Conservation (phyloP, 768 basidiomycete genomes). For the Tylopilus rubrobrunneus region DNA sequence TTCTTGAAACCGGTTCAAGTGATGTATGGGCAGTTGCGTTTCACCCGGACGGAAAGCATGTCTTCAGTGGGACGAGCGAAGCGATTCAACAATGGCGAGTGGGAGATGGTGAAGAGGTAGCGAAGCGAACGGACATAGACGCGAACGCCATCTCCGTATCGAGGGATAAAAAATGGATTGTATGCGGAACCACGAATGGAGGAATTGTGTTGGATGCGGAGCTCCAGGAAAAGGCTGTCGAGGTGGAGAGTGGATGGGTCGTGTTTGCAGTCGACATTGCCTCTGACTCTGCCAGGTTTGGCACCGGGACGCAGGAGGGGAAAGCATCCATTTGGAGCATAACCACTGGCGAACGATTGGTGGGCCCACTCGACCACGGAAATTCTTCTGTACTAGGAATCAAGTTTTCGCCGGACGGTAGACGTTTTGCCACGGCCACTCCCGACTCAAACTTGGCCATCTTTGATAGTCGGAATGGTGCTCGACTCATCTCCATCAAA, state of each 20-base stretch:
- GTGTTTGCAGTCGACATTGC: background rate
- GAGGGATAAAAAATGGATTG: too few relatives aligned
- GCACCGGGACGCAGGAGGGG: background rate
- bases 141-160: too few relatives aligned
- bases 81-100: background rate
- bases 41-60: background rate
- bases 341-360: background rate
- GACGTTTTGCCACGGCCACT: background rate
- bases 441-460: background rate
- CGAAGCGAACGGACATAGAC: too few relatives aligned
- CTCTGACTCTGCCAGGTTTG: background rate
- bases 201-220: too few relatives aligned
- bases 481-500: background rate
- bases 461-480: background rate
- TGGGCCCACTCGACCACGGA: background rate
- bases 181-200: too few relatives aligned
- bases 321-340: background rate
- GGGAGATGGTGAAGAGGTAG: too few relatives aligned
- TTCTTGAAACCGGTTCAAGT: too few relatives aligned
- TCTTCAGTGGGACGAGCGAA: background rate
- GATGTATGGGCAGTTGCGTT: background rate
- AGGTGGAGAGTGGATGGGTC: too few relatives aligned
- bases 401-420: background rate
- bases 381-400: background rate
- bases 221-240: too few relatives aligned